Percentiles rank a stretch among this genome's conserved stretches.
Conservation (phyloP, 2,329 filamentous ascomycete genomes). For the Acarospora socialis region DNA sequence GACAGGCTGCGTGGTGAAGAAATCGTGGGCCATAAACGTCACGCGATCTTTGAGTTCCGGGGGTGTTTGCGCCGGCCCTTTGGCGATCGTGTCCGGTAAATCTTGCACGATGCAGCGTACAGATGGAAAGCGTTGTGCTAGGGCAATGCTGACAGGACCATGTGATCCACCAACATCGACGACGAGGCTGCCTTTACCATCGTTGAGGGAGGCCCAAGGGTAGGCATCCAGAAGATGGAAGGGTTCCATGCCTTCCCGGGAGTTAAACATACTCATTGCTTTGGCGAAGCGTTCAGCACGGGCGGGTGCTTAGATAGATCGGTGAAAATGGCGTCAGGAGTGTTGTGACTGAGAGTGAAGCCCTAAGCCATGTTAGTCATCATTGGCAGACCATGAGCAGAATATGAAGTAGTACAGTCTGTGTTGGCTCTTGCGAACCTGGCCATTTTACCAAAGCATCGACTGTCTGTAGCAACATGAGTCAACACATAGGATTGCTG, state of each 20-base stretch:
- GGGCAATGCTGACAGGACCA: conserved; percentile 6
- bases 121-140: conserved; percentile 12
- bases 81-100: no score
- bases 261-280: conserved; percentile 5
- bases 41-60: conserved; percentile 12
- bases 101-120: no score
- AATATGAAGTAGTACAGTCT: neutral
- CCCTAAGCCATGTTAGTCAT: neutral
- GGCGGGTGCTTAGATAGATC: conserved; percentile 2
- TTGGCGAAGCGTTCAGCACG: conserved; percentile 4
- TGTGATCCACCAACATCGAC: conserved; percentile 13
- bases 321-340: conserved; percentile 1
- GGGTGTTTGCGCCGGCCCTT: conserved; percentile 7
- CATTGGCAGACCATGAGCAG: no score
- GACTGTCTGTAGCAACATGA: no score
- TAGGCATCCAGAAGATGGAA: conserved; percentile 4
- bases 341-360: conserved; percentile 3
- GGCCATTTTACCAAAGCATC: conserved; percentile 4
- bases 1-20: conserved; percentile 33
- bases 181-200: conserved; percentile 6
- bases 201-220: conserved; percentile 5
- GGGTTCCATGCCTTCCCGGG: conserved; percentile 1
- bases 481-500: no score
- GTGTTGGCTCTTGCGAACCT: conserved; percentile 2
- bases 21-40: conserved; percentile 11